phyloP scores from a whole-genome alignment of 78 protist genomes.

The Tieghemostelium lacteum region DNA sequence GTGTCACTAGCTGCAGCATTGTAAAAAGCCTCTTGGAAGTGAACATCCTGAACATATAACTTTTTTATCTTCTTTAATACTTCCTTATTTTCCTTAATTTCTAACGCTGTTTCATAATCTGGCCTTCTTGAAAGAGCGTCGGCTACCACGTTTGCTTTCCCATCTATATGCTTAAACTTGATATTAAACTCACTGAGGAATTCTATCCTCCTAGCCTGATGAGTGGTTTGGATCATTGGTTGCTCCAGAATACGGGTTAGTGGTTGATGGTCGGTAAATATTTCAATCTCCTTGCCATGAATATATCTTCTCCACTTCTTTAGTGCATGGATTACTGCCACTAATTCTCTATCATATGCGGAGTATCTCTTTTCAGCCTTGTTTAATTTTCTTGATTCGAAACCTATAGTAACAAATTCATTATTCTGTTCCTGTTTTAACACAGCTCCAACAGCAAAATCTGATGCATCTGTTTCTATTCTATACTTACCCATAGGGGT shows the following conservation, averaged over 20 bases:
- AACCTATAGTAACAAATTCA: background rate
- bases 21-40: background rate
- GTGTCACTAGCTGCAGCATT: background rate
- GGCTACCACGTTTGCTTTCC: background rate
- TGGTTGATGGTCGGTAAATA: conserved; percentile 59
- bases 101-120: background rate
- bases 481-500: background rate
- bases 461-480: conserved; percentile 44
- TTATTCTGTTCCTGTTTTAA: background rate
- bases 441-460: conserved; percentile 1
- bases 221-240: background rate
- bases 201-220: background rate
- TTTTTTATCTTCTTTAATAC: background rate
- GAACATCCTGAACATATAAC: background rate
- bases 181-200: conserved; percentile 7
- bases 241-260: background rate
- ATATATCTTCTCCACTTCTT: background rate
- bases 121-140: conserved; percentile 32
- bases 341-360: conserved; percentile 13
- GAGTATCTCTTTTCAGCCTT: conserved; percentile 32
- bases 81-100: too few relatives aligned
- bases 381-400: conserved; percentile 12
- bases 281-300: background rate
- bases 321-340: conserved; percentile 19
- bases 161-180: background rate